Conservation (phyloP, 169 alveolate genomes). For the Eimeria zaria region DNA sequence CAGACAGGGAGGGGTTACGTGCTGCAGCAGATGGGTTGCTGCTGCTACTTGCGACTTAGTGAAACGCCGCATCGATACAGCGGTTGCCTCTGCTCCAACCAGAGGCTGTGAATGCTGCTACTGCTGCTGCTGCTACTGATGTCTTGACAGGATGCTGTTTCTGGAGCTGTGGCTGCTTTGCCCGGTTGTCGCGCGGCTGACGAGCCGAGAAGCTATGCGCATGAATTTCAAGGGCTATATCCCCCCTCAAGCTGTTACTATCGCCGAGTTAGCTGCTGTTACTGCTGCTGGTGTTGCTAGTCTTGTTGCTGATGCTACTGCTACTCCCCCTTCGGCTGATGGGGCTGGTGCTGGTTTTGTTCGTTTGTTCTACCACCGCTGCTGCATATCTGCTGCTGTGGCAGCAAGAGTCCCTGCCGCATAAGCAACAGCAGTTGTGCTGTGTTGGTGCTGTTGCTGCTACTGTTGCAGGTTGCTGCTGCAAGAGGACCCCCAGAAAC, state of each 20-base stretch:
- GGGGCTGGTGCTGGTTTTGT: background rate
- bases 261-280: slow-evolving; percentile 34
- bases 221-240: slow-evolving; percentile 31
- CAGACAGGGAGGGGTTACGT: background rate
- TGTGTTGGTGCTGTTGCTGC: no score
- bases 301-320: slow-evolving; percentile 2
- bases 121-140: background rate
- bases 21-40: background rate
- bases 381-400: no score
- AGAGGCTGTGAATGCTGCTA: background rate
- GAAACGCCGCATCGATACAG: background rate
- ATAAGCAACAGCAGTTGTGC: no score
- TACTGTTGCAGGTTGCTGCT: slow-evolving; percentile 69
- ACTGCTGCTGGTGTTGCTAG: slow-evolving; percentile 16
- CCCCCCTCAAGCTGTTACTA: slow-evolving; percentile 40
- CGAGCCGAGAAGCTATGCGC: slow-evolving; percentile 10
- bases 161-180: slow-evolving; percentile 66
- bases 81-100: background rate
- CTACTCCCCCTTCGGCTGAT: background rate
- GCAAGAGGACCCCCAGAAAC: slow-evolving; percentile 45
- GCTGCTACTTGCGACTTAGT: background rate
- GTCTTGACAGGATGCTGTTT: slow-evolving; percentile 21
- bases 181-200: slow-evolving; percentile 31
- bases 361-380: no score
- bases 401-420: no score